Evolutionary conservation across 768 basidiomycete species (phyloP), one percentile per base, ranked within the genome.

Genomic region (Cystobasidium onofrii): DNA sequence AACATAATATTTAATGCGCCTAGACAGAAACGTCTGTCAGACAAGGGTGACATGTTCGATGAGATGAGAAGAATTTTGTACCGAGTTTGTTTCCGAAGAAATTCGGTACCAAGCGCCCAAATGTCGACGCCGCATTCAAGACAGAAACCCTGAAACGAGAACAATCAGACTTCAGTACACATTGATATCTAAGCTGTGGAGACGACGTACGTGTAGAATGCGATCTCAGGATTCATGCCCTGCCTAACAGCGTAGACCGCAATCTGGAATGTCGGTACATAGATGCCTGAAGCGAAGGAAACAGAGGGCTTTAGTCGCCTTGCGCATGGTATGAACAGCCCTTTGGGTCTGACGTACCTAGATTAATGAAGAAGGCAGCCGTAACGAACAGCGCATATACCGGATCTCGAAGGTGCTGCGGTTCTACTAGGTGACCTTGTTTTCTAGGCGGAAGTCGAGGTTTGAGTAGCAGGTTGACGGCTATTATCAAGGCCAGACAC

Each of bases 81-180:
- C 78, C 78, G 52, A 63, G 65, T 25, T 25, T 44, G 36, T 78
- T 76, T 15, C 76, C 76, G 23, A 74, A 73, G 29, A 83, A 62
- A 15, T 89, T 89, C 0, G 84, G 83, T 0, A 80, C 64, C 55
- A 87, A 81, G 12, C 90, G 85, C 2, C 89, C 89, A 25, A 88
- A 81, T 0, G 86, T 82, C 0, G 88, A 88, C 34, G 85, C 83
- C 0, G 85, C 87, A 76, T 91, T 91, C 1, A 87, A 86, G 63
- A 91, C 83, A 0, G 84, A 82, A 33, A 88, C 77, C 84, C 65
- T 67, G 50, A 43, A 7, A 29, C 23, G 29, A 39, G 2, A 39
- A 29, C 7, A 3, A n/a, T n/a, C 27, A 46, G 63, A 23, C 20
- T 41, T 36, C 27, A 10, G 20, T 60, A 6, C 20, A 29, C 7